These are phyloP conservation scores for Coffea canephora DNA, from an alignment of 257 asterid species.

Conservation along the genomic window DNA sequence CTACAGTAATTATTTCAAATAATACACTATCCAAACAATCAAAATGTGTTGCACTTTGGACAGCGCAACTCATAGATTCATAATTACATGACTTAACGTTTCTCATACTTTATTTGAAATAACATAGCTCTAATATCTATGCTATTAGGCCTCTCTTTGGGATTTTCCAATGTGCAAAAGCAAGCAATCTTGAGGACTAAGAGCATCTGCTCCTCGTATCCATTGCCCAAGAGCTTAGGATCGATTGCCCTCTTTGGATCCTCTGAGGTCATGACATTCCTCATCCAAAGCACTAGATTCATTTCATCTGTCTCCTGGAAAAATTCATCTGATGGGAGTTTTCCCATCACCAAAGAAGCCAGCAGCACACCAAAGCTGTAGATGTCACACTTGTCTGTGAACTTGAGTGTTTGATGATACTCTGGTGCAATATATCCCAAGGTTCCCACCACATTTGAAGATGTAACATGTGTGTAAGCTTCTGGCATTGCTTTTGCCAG, in stretches of 20 bases:
- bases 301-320: conserved; percentile 71
- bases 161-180: conserved; percentile 71
- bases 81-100: not conserved
- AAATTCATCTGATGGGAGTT: conserved; percentile 70
- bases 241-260: conserved; percentile 74
- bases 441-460: conserved; percentile 78
- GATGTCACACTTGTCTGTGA: conserved; percentile 84
- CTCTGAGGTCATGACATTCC: conserved; percentile 73
- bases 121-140: conserved; percentile 75
- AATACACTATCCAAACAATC: no score
- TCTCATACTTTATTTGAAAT: conserved; percentile 53
- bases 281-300: conserved; percentile 78
- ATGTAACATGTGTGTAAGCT: conserved; percentile 53
- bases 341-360: conserved; percentile 63
- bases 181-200: conserved; percentile 86
- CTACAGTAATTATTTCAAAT: no score
- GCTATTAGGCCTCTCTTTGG: conserved; percentile 84
- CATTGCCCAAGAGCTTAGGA: conserved; percentile 49
- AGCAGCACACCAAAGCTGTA: conserved; percentile 77
- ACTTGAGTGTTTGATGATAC: conserved; percentile 68
- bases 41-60: not conserved
- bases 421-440: conserved; percentile 85
- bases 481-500: conserved; percentile 79
- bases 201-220: conserved; percentile 81
- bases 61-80: not conserved